A percentile compares a stretch with the other conserved stretches of the same genome.
Evolutionary conservation across 345 rosid genomes (phyloP).

Genomic region (Murraya koenigii): DNA sequence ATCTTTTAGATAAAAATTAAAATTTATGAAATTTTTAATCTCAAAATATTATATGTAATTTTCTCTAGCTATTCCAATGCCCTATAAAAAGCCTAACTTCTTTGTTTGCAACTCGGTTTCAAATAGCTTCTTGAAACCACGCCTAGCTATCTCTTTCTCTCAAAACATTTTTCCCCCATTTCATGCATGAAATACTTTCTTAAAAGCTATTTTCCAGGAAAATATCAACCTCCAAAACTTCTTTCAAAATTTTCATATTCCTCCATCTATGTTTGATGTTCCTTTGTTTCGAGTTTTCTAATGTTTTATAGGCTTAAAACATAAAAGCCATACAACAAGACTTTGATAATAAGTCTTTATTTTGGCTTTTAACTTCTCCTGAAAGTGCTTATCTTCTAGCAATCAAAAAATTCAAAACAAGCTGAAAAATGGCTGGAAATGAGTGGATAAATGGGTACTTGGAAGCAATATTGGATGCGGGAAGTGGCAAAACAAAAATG

Average conservation of each 20-base stretch:
- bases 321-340: neutral
- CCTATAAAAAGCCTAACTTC: conserved; percentile 16
- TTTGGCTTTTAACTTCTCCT: neutral
- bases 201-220: neutral
- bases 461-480: conserved; percentile 83
- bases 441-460: conserved; percentile 91
- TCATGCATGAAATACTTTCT: neutral
- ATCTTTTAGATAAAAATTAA: neutral
- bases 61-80: neutral
- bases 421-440: conserved; percentile 65
- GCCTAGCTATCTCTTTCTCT: conserved; percentile 10
- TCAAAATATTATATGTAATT: neutral
- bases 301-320: neutral
- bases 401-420: neutral
- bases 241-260: neutral
- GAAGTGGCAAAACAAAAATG: conserved; percentile 45
- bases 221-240: neutral
- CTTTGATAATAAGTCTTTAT: neutral
- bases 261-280: too few relatives aligned
- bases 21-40: neutral
- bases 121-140: conserved; percentile 16
- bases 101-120: conserved; percentile 32
- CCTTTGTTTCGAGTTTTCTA: too few relatives aligned
- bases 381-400: neutral
- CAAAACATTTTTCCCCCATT: neutral